Conservation (phyloP, 192 early-diverging fungal genomes). For the Coemansia asiatica region DNA sequence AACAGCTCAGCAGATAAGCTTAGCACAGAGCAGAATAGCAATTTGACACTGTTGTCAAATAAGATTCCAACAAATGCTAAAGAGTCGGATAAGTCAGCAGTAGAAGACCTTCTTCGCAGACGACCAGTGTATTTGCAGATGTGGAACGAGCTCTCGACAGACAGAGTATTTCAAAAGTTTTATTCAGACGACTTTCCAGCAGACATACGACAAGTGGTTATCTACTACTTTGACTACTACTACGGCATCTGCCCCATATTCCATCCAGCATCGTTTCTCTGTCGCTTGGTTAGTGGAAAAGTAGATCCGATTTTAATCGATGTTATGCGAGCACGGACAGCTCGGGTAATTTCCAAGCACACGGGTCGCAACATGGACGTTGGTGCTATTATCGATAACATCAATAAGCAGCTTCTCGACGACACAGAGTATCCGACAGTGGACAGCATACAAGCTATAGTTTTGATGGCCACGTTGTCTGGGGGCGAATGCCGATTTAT, state of each 20-base stretch:
- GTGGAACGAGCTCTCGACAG: background rate
- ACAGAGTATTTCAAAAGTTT: conserved; percentile 26
- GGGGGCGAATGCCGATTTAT: conserved; percentile 42
- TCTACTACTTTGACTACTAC: conserved; percentile 49
- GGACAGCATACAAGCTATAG: conserved; percentile 36
- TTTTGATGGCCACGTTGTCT: conserved; percentile 28
- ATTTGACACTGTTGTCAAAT: background rate
- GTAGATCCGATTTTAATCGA: conserved; percentile 33
- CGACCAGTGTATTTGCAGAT: background rate
- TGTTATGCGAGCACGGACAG: conserved; percentile 33
- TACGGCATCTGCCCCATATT: conserved; percentile 47
- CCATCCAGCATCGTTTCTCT: conserved; percentile 40
- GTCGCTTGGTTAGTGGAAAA: conserved; percentile 34
- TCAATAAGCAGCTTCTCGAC: conserved; percentile 20
- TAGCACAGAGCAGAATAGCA: too few relatives aligned
- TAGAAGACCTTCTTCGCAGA: background rate
- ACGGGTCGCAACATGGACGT: conserved; percentile 25
- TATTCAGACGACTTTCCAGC: conserved; percentile 30
- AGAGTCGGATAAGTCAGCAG: background rate
- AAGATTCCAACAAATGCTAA: background rate
- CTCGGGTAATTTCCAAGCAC: conserved; percentile 24
- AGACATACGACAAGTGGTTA: conserved; percentile 25
- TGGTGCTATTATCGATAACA: conserved; percentile 17
- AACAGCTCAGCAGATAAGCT: background rate
- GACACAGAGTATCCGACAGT: conserved; percentile 20